Percentiles rank a stretch among this genome's conserved stretches.
Conservation (phyloP, 176 grass and related monocot species). For the Eleusine coracana region DNA sequence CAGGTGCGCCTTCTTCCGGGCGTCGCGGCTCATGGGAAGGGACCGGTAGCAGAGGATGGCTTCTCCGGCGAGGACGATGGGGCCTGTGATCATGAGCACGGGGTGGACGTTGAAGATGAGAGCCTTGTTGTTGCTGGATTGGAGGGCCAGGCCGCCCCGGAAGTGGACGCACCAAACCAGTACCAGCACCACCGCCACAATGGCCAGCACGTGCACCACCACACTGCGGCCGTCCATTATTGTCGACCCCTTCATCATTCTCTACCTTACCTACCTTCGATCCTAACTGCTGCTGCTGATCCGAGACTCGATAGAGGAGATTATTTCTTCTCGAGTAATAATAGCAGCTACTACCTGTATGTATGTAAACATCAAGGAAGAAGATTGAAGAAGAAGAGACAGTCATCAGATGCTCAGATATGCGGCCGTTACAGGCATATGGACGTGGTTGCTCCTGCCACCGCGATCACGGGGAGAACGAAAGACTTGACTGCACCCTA, state of each 20-base stretch:
- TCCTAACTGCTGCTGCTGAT: too few relatives aligned
- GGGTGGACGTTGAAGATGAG: constrained; percentile 93
- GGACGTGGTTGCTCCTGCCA: constrained; percentile 26
- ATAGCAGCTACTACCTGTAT: too few relatives aligned
- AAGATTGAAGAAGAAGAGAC: not conserved
- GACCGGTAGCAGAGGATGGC: constrained; percentile 71
- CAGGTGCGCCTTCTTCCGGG: constrained; percentile 67
- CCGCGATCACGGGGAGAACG: not conserved
- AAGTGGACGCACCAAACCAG: constrained; percentile 79
- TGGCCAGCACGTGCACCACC: constrained; percentile 53
- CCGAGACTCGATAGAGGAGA: too few relatives aligned
- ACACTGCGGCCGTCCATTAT: constrained; percentile 18
- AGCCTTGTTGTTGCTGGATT: constrained; percentile 45
- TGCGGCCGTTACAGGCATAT: not conserved
- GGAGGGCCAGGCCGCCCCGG: constrained; percentile 71
- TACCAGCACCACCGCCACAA: constrained; percentile 56
- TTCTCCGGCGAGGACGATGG: constrained; percentile 73
- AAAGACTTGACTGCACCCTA: not conserved
- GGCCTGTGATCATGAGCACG: constrained; percentile 71
- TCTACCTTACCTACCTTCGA: too few relatives aligned
- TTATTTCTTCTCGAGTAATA: too few relatives aligned
- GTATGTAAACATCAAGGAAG: too few relatives aligned
- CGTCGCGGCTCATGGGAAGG: constrained; percentile 44
- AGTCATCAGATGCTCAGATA: not conserved
- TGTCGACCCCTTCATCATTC: too few relatives aligned